Conservation (phyloP, 345 rosid genomes). For the Arabis hirsuta region DNA sequence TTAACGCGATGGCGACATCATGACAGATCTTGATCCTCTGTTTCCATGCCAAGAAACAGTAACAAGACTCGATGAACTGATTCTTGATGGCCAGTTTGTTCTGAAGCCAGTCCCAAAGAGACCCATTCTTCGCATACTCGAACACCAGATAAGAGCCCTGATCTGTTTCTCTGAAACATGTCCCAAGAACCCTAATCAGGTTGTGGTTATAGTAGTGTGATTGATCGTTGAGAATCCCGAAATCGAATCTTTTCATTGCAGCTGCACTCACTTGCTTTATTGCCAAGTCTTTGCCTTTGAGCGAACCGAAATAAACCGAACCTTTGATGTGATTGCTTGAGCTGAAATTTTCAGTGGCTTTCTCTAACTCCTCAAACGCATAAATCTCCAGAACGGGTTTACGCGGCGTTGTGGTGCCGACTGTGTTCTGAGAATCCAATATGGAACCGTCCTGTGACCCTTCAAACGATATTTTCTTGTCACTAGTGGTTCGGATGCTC, state of each 20-base stretch:
- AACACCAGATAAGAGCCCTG: constrained; percentile 59
- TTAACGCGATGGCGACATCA: constrained; percentile 82
- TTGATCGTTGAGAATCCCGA: constrained; percentile 53
- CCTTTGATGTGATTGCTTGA: constrained; percentile 77
- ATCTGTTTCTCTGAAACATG: constrained; percentile 52
- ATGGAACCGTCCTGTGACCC: constrained; percentile 61
- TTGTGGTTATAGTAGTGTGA: constrained; percentile 75
- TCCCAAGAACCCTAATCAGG: constrained; percentile 73
- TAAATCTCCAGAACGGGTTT: constrained; percentile 58
- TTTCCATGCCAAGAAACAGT: constrained; percentile 86
- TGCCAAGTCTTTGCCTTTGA: constrained; percentile 81
- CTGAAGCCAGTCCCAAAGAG: constrained; percentile 90
- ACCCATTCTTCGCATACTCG: constrained; percentile 87
- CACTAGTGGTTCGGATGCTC: constrained; percentile 79
- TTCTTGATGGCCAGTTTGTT: constrained; percentile 91
- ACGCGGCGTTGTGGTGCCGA: constrained; percentile 49
- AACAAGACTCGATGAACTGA: constrained; percentile 88
- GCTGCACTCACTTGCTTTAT: constrained; percentile 53
- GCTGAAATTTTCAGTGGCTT: constrained; percentile 83
- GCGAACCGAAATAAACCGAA: constrained; percentile 72
- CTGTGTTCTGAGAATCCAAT: constrained; percentile 48
- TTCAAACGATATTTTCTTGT: constrained; percentile 84
- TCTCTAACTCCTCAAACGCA: constrained; percentile 64
- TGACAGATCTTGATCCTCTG: constrained; percentile 88
- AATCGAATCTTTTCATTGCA: constrained; percentile 53